Conservation (phyloP, 1,284 basidiomycete species). For the Irpex sp. region DNA sequence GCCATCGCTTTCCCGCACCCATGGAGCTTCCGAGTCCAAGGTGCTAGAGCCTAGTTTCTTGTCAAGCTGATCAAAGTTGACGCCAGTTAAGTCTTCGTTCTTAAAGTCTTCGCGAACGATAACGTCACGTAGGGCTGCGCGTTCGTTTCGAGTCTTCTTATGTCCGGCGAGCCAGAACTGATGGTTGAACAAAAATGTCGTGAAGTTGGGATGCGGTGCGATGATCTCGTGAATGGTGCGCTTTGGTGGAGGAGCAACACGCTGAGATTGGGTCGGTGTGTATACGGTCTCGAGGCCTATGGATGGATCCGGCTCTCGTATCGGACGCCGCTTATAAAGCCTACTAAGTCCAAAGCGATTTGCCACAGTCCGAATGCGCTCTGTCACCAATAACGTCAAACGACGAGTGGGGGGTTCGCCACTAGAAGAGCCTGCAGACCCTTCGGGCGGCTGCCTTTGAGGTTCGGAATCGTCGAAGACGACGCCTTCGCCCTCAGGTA, state of each 20-base stretch:
- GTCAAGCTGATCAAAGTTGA: no score
- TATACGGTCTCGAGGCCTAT: background rate
- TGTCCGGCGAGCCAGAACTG: no score
- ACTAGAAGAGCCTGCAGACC: background rate
- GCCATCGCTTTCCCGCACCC: no score
- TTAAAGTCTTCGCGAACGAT: no score
- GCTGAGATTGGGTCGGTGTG: background rate
- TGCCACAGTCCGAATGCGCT: background rate
- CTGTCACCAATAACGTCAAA: background rate
- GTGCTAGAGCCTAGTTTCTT: no score
- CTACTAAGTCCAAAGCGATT: background rate
- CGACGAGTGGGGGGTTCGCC: background rate
- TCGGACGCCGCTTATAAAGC: background rate
- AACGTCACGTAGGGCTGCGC: no score
- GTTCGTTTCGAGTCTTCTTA: no score
- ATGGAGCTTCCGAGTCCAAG: no score
- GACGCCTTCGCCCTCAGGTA: background rate
- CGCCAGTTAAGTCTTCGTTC: no score
- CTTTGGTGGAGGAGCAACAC: background rate
- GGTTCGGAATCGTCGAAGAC: background rate
- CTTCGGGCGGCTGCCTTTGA: background rate
- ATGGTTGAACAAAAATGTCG: background rate
- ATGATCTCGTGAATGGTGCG: background rate
- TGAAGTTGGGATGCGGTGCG: background rate
- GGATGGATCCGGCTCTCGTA: background rate